phyloP scores from a whole-genome alignment of 23 red algal genomes.

The Agarophyton chilense region DNA sequence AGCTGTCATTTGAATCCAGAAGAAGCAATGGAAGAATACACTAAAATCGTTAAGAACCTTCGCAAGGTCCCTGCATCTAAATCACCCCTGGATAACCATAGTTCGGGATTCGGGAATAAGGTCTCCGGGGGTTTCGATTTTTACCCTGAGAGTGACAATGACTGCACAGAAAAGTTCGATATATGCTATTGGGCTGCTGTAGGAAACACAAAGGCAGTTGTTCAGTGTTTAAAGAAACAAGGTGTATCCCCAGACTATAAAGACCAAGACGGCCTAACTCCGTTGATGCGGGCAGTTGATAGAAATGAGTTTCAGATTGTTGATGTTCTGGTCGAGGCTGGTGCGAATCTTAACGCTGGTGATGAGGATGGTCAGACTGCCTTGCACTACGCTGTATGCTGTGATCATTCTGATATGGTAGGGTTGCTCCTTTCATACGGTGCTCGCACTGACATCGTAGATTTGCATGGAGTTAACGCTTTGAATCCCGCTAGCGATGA shows the following conservation, averaged over 20 bases:
- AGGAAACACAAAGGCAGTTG: conserved; percentile 10
- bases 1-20: conserved; percentile 3
- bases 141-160: conserved; percentile 2
- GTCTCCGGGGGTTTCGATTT: conserved; percentile 35
- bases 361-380: conserved; percentile 62
- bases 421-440: conserved; percentile 48
- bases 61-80: not conserved
- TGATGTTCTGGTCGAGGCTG: conserved; percentile 34
- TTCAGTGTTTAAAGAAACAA: conserved; percentile 8
- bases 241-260: conserved; percentile 16
- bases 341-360: conserved; percentile 39
- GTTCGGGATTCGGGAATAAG: conserved; percentile 26
- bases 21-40: conserved; percentile 45
- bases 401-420: conserved; percentile 64
- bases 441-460: conserved; percentile 29
- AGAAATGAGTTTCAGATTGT: conserved; percentile 42
- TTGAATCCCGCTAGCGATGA: conserved; percentile 19
- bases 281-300: conserved; percentile 52
- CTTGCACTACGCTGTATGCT: conserved; percentile 61
- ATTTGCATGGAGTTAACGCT: conserved; percentile 24
- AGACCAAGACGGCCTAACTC: conserved; percentile 43
- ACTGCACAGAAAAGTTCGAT: not conserved
- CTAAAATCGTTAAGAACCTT: not conserved
- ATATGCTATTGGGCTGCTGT: conserved; percentile 42
- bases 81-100: not conserved